Conservation (phyloP, 2,329 filamentous ascomycete genomes). For the Fusarium sambucinum region DNA sequence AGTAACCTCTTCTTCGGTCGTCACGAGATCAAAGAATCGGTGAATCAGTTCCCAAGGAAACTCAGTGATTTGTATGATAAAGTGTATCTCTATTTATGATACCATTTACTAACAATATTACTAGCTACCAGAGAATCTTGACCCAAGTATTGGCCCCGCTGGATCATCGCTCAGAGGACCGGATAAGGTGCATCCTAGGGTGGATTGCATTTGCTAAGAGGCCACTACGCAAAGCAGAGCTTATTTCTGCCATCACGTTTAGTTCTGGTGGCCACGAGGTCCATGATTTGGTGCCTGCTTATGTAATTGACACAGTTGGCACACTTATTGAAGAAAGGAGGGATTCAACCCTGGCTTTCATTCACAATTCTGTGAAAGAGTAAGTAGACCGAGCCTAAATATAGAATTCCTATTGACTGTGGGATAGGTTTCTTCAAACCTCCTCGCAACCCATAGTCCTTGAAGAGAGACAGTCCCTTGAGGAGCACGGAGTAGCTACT, state of each 20-base stretch:
- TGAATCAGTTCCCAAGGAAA: background rate
- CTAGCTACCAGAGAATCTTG: slow-evolving; percentile 27
- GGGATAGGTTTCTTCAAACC: slow-evolving; percentile 16
- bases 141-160: slow-evolving; percentile 17
- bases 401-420: background rate
- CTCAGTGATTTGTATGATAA: background rate
- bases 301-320: slow-evolving; percentile 5
- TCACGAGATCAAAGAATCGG: slow-evolving; percentile 18
- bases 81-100: no score
- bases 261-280: background rate
- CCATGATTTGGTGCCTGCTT: slow-evolving; percentile 3
- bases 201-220: slow-evolving; percentile 32
- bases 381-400: background rate
- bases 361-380: slow-evolving; percentile 37
- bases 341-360: slow-evolving; percentile 23
- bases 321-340: slow-evolving; percentile 15
- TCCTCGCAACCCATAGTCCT: background rate
- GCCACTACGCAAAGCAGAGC: slow-evolving; percentile 13
- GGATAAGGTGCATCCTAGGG: slow-evolving; percentile 13
- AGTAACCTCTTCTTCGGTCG: slow-evolving; percentile 24
- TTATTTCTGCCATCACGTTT: slow-evolving; percentile 23
- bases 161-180: slow-evolving; percentile 12
- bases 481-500: slow-evolving; percentile 9
- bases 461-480: background rate
- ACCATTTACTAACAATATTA: background rate